Conservation (phyloP, 2,329 filamentous ascomycete genomes). For the Cladosporium colombiae region DNA sequence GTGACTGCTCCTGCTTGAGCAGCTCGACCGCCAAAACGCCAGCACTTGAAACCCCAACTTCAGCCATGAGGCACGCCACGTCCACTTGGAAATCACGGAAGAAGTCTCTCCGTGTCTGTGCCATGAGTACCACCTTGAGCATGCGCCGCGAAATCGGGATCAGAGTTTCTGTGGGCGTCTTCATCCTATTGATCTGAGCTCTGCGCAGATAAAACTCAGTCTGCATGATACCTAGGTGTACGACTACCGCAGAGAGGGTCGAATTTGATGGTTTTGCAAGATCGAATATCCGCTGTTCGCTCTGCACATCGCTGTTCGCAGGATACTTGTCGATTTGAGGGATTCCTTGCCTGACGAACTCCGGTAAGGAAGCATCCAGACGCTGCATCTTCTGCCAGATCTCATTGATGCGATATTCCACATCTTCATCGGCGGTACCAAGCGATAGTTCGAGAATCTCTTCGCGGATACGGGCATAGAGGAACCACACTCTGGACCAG, state of each 20-base stretch:
- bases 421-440: slow-evolving; percentile 42
- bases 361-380: slow-evolving; percentile 39
- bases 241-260: slow-evolving; percentile 46
- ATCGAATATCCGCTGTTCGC: neutral
- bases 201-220: slow-evolving; percentile 62
- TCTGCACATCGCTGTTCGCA: slow-evolving; percentile 19
- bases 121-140: slow-evolving; percentile 40
- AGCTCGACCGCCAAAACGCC: slow-evolving; percentile 47
- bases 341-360: slow-evolving; percentile 31
- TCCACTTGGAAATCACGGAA: slow-evolving; percentile 48
- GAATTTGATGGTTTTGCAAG: slow-evolving; percentile 12
- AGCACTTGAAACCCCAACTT: slow-evolving; percentile 45
- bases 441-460: slow-evolving; percentile 62
- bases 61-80: slow-evolving; percentile 40
- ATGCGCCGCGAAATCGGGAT: slow-evolving; percentile 42
- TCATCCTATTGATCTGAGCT: slow-evolving; percentile 51
- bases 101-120: slow-evolving; percentile 42
- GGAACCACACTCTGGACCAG: slow-evolving; percentile 48
- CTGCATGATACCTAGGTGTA: slow-evolving; percentile 48
- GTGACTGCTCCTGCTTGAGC: slow-evolving; percentile 44
- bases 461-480: slow-evolving; percentile 55
- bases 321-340: slow-evolving; percentile 31
- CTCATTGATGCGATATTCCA: slow-evolving; percentile 43
- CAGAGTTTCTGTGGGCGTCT: slow-evolving; percentile 37
- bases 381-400: slow-evolving; percentile 42